Conservation (phyloP, 1,284 basidiomycete species). For the Gastroboletus turbinatus region DNA sequence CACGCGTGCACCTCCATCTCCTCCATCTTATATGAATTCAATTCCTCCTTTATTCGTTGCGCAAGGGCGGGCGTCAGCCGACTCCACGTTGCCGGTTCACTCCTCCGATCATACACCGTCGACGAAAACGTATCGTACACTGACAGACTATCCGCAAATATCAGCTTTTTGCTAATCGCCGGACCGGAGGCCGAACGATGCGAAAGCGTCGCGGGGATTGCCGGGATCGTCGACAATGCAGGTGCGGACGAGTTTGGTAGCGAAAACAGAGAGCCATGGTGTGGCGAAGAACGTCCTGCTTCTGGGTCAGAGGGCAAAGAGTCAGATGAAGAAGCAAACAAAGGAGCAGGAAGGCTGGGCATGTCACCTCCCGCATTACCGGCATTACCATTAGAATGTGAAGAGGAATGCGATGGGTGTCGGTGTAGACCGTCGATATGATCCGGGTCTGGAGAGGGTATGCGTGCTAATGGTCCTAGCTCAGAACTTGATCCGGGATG, state of each 20-base stretch:
- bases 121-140: slow-evolving; percentile 96
- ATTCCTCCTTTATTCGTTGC: slow-evolving; percentile 93
- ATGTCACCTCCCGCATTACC: slow-evolving; percentile 38
- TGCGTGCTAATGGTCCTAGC: slow-evolving; percentile 72
- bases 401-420: slow-evolving; percentile 52
- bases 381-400: slow-evolving; percentile 32
- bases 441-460: slow-evolving; percentile 79
- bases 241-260: slow-evolving; percentile 89
- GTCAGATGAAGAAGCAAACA: slow-evolving; percentile 28
- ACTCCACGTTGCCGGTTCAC: slow-evolving; percentile 97
- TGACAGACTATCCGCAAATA: slow-evolving; percentile 89
- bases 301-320: slow-evolving; percentile 22
- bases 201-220: slow-evolving; percentile 48
- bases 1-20: slow-evolving; percentile 95
- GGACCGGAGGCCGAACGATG: slow-evolving; percentile 69
- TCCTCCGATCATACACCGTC: slow-evolving; percentile 88
- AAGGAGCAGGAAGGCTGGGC: slow-evolving; percentile 21
- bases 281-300: slow-evolving; percentile 32
- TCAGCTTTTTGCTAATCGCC: slow-evolving; percentile 66
- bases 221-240: slow-evolving; percentile 65
- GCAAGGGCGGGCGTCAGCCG: slow-evolving; percentile 91
- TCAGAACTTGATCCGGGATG: slow-evolving; percentile 51
- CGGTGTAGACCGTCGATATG: slow-evolving; percentile 83
- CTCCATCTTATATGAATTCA: slow-evolving; percentile 97
- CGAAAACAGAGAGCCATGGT: slow-evolving; percentile 53